These are phyloP conservation scores for Lasiodiplodia citricola DNA, from an alignment of 2,329 filamentous ascomycete species.

Conservation along the genomic window DNA sequence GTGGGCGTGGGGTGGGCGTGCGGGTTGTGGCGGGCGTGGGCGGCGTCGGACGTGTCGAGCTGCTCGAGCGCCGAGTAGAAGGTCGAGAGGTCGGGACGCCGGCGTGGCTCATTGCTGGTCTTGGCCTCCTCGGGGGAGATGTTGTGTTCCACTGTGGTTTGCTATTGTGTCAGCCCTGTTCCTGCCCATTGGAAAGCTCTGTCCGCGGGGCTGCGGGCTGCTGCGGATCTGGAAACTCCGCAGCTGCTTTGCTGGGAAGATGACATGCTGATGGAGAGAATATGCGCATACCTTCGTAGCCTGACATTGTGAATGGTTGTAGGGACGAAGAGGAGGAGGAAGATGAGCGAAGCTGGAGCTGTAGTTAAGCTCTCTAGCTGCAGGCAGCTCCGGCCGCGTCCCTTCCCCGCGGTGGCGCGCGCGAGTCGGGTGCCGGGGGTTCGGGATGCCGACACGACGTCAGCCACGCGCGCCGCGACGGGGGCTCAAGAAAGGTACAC, in stretches of 20 bases:
- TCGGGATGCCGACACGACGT: constrained; percentile 7
- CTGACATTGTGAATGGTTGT: constrained; percentile 75
- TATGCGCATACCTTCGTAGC: constrained; percentile 49
- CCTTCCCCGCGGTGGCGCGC: constrained; percentile 3
- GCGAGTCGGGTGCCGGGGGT: neutral
- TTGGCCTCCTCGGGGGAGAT: constrained; percentile 46
- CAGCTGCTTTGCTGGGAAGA: neutral
- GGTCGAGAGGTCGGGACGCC: constrained; percentile 67
- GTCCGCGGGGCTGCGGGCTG: neutral
- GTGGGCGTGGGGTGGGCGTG: constrained; percentile 65
- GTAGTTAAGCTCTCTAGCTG: constrained; percentile 5
- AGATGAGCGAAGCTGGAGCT: neutral
- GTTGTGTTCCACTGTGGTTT: constrained; percentile 54
- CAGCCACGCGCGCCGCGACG: neutral
- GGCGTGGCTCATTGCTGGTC: constrained; percentile 40
- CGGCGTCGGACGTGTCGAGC: constrained; percentile 57
- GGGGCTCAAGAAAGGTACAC: neutral
- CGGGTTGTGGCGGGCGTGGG: constrained; percentile 58
- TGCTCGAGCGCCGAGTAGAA: constrained; percentile 69
- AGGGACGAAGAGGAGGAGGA: neutral
- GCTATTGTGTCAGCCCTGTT: constrained; percentile 26
- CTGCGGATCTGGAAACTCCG: neutral
- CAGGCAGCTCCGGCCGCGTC: constrained; percentile 19
- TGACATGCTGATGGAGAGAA: neutral
- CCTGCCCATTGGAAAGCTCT: neutral